phyloP scores from a whole-genome alignment of 2,329 filamentous ascomycete species.

The Trichoderma guizhouense region DNA sequence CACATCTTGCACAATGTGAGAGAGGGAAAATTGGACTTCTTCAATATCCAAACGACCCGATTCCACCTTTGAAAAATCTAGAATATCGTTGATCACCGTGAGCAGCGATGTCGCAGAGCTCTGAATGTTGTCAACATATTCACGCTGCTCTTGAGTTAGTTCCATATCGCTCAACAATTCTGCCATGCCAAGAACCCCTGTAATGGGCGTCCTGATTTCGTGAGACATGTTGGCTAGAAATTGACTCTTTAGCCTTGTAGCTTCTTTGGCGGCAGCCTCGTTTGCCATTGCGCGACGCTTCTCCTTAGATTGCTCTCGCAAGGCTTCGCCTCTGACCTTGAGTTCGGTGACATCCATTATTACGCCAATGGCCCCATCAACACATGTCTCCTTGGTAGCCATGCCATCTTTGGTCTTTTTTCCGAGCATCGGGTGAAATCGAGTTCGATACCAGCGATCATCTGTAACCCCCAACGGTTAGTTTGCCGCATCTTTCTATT shows the following conservation, averaged over 20 bases:
- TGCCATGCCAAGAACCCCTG: conserved; percentile 76
- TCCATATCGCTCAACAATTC: conserved; percentile 68
- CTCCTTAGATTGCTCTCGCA: conserved; percentile 63
- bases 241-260: conserved; percentile 74
- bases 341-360: conserved; percentile 76
- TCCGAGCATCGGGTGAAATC: conserved; percentile 63
- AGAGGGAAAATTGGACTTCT: conserved; percentile 75
- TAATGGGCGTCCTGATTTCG: conserved; percentile 74
- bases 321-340: conserved; percentile 59
- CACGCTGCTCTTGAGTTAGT: conserved; percentile 66
- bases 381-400: conserved; percentile 42
- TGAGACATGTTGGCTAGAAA: conserved; percentile 82
- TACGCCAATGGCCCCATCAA: conserved; percentile 74
- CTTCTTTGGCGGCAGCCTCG: conserved; percentile 75
- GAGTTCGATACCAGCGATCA: conserved; percentile 66
- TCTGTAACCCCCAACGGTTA: conserved; percentile 34
- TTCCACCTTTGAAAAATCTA: conserved; percentile 86
- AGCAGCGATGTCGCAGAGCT: conserved; percentile 76
- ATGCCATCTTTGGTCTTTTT: conserved; percentile 53
- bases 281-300: conserved; percentile 70
- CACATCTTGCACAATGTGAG: conserved; percentile 71
- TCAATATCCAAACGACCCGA: conserved; percentile 74
- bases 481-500: not conserved
- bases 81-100: conserved; percentile 86
- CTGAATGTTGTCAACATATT: conserved; percentile 75